A percentile compares a stretch with the other conserved stretches of the same genome.
phyloP scores from a whole-genome alignment of 169 alveolate genomes.

The Cryptosporidium sp. region DNA sequence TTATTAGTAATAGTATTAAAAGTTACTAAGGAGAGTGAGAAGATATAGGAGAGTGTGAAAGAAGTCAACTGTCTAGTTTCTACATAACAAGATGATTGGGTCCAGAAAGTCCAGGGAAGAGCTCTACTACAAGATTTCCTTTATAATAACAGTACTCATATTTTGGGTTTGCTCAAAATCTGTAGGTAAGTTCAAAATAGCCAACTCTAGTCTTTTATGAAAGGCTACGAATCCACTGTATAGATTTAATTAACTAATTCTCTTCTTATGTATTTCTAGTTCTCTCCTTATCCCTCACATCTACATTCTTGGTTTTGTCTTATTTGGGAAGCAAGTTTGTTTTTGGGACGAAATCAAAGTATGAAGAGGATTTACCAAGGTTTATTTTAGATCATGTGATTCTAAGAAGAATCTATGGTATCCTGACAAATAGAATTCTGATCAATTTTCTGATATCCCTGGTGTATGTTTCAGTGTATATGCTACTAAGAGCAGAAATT shows the following conservation, averaged over 20 bases:
- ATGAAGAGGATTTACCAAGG: slow-evolving; percentile 43
- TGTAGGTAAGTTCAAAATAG: slow-evolving; percentile 20
- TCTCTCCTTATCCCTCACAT: not conserved
- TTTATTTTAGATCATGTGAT: not conserved
- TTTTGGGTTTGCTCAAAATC: slow-evolving; percentile 58
- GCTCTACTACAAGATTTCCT: slow-evolving; percentile 18
- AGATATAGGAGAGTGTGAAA: too few relatives aligned
- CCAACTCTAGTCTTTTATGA: not conserved
- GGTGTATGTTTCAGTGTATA: not conserved
- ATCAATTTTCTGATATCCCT: not conserved
- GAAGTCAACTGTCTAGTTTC: not conserved
- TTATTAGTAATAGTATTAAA: not conserved
- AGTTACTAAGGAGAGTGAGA: not conserved
- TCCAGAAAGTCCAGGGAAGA: slow-evolving; percentile 38
- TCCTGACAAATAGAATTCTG: not conserved
- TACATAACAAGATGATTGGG: slow-evolving; percentile 3
- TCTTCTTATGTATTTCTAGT: not conserved
- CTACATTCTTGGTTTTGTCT: slow-evolving; percentile 1
- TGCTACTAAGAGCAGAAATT: not conserved
- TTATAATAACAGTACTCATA: slow-evolving; percentile 5
- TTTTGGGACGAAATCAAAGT: not conserved
- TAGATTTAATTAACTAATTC: not conserved
- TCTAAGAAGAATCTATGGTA: not conserved
- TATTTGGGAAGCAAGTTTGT: slow-evolving; percentile 12
- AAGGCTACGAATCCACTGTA: too few relatives aligned